phyloP scores from a whole-genome alignment of 768 basidiomycete genomes.

The Xerocomus spinulosus region DNA sequence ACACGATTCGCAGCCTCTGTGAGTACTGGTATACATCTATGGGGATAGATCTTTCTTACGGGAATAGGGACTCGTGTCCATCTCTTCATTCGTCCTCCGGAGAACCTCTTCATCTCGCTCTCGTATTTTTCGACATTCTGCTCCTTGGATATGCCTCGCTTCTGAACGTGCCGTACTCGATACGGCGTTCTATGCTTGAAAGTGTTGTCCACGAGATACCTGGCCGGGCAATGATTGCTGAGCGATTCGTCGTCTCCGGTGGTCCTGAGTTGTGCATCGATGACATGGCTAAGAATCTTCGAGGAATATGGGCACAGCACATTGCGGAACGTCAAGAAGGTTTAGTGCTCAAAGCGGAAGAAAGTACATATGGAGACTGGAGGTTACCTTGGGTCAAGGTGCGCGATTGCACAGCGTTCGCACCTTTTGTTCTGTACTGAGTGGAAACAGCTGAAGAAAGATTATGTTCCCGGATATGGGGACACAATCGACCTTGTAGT shows the following conservation, averaged over 20 bases:
- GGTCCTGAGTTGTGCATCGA: conserved; percentile 9
- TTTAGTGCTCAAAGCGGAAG: conserved; percentile 71
- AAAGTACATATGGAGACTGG: conserved; percentile 62
- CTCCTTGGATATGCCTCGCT: conserved; percentile 59
- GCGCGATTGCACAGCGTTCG: conserved; percentile 6
- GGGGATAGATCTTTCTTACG: conserved; percentile 1
- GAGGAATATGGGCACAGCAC: conserved; percentile 44
- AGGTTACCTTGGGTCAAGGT: conserved; percentile 78
- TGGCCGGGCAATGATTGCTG: conserved; percentile 62
- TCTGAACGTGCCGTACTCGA: conserved; percentile 49
- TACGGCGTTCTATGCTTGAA: conserved; percentile 62
- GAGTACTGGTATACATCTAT: conserved; percentile 6
- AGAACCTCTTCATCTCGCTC: conserved; percentile 56
- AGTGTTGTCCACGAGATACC: conserved; percentile 45
- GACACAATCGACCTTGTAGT: conserved; percentile 78
- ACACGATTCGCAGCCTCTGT: conserved; percentile 22
- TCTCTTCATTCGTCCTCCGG: conserved; percentile 39
- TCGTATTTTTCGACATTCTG: conserved; percentile 87
- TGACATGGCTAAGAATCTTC: conserved; percentile 29
- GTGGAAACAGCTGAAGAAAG: conserved; percentile 57
- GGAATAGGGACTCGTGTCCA: conserved; percentile 33
- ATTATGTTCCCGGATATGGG: conserved; percentile 83
- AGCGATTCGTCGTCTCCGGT: conserved; percentile 42
- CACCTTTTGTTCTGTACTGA: conserved; percentile 1
- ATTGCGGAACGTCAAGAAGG: conserved; percentile 61